Conservation (phyloP, 2,329 filamentous ascomycete genomes). For the Neophaeococcomyces mojaviensis region DNA sequence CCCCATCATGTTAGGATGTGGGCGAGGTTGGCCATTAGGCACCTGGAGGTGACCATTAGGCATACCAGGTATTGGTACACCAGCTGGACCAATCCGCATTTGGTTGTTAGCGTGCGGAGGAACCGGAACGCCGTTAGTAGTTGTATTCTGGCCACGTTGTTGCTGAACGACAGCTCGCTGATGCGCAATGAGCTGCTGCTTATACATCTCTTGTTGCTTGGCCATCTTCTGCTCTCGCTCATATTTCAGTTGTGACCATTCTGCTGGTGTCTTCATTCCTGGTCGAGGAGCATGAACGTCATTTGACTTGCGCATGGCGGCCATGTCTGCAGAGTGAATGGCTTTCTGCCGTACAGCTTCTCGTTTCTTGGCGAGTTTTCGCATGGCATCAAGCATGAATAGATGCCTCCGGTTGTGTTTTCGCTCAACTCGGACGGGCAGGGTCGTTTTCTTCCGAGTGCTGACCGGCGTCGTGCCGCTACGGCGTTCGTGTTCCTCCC, state of each 20-base stretch:
- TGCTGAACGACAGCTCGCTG: slow-evolving; percentile 44
- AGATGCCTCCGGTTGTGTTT: slow-evolving; percentile 80
- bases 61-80: slow-evolving; percentile 24
- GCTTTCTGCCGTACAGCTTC: slow-evolving; percentile 81
- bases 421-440: slow-evolving; percentile 76
- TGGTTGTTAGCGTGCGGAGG: slow-evolving; percentile 28
- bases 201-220: slow-evolving; percentile 51
- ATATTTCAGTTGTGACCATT: slow-evolving; percentile 83
- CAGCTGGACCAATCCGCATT: slow-evolving; percentile 17
- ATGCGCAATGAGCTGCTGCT: slow-evolving; percentile 55
- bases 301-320: slow-evolving; percentile 73
- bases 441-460: slow-evolving; percentile 59
- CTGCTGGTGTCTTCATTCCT: slow-evolving; percentile 67
- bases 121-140: slow-evolving; percentile 40
- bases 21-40: slow-evolving; percentile 30
- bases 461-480: slow-evolving; percentile 46
- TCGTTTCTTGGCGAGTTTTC: slow-evolving; percentile 88
- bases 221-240: slow-evolving; percentile 68
- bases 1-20: slow-evolving; percentile 34
- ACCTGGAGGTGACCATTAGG: slow-evolving; percentile 30
- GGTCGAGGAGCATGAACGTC: slow-evolving; percentile 56
- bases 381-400: slow-evolving; percentile 86
- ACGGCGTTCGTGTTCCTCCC: slow-evolving; percentile 43
- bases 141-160: slow-evolving; percentile 35
- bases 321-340: slow-evolving; percentile 67